Conservation (phyloP, 2,329 filamentous ascomycete species). For the Capronia epimyces region DNA sequence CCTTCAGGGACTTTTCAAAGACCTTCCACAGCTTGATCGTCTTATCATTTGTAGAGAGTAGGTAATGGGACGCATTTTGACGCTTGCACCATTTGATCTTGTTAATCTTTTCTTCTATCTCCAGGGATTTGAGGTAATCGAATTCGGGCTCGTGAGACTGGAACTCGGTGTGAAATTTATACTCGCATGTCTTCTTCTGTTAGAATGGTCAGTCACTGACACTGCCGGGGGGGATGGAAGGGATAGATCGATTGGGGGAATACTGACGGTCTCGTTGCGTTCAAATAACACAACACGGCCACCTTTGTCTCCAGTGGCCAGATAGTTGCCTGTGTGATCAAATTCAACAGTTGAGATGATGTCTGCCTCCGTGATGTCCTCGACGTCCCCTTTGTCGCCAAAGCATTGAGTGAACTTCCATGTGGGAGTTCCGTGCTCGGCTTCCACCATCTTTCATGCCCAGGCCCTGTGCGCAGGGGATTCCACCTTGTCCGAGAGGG, state of each 20-base stretch:
- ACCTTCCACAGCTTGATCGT: slow-evolving; percentile 99
- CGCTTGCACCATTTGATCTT: slow-evolving; percentile 99
- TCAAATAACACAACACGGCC: slow-evolving; percentile 50
- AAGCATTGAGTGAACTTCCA: slow-evolving; percentile 99
- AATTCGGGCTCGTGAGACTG: slow-evolving; percentile 99
- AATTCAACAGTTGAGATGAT: slow-evolving; percentile 51
- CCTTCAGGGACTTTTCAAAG: slow-evolving; percentile 98
- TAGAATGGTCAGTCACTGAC: slow-evolving; percentile 14
- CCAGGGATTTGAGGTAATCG: slow-evolving; percentile 96
- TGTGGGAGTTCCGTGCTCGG: slow-evolving; percentile 86
- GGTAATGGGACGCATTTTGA: slow-evolving; percentile 96
- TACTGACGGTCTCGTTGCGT: slow-evolving; percentile 84
- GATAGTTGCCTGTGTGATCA: slow-evolving; percentile 49
- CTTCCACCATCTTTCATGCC: slow-evolving; percentile 81
- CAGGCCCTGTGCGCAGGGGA: slow-evolving; percentile 25
- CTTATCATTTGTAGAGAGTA: slow-evolving; percentile 98
- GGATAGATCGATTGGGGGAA: background rate
- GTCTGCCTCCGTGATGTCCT: slow-evolving; percentile 85
- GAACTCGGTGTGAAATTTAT: slow-evolving; percentile 99
- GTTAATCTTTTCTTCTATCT: slow-evolving; percentile 99
- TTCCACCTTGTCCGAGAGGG: slow-evolving; percentile 30
- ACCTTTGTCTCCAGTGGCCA: slow-evolving; percentile 50
- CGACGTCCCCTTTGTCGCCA: slow-evolving; percentile 98
- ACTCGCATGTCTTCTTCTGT: slow-evolving; percentile 99
- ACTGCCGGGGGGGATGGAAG: background rate